Evolutionary conservation across 345 rosid species (phyloP).

Genomic region (Lumnitzera racemosa): DNA sequence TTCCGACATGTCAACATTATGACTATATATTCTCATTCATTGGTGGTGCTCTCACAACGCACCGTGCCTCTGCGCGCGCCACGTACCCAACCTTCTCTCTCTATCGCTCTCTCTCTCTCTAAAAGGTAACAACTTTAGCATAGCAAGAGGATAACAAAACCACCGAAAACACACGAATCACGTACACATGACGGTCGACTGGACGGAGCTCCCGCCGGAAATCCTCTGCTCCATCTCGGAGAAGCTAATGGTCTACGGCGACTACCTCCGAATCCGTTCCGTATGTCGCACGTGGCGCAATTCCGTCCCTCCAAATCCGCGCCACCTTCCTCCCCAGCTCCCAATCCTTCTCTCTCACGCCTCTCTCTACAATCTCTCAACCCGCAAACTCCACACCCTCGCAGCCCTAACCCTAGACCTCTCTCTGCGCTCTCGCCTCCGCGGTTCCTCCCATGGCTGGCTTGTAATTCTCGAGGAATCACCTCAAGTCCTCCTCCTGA

Average conservation of each 20-base stretch:
- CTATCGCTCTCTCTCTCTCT: too few species aligned
- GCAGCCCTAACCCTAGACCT: constrained; percentile 22
- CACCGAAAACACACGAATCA: too few species aligned
- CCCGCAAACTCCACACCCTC: constrained; percentile 27
- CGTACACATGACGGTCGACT: constrained; percentile 28
- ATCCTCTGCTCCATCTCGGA: constrained; percentile 28
- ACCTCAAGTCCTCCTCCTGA: constrained; percentile 32
- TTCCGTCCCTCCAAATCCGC: constrained; percentile 26
- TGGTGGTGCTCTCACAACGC: too few species aligned
- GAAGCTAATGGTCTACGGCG: constrained; percentile 25
- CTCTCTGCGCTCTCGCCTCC: constrained; percentile 26
- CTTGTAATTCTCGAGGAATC: constrained; percentile 39
- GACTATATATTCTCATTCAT: too few species aligned
- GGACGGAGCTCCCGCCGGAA: constrained; percentile 44
- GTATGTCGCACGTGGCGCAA: constrained; percentile 35
- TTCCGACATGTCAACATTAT: too few species aligned
- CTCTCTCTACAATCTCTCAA: constrained; percentile 36
- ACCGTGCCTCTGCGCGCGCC: too few species aligned
- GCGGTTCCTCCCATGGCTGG: constrained; percentile 67
- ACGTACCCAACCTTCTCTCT: too few species aligned
- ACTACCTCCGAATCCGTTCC: constrained; percentile 37
- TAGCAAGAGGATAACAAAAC: too few species aligned
- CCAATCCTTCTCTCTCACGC: constrained; percentile 49
- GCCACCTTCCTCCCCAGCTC: constrained; percentile 47
- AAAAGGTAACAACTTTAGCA: too few species aligned